phyloP scores from a whole-genome alignment of 495 filamentous ascomycete genomes.

The Lepraria neglecta region DNA sequence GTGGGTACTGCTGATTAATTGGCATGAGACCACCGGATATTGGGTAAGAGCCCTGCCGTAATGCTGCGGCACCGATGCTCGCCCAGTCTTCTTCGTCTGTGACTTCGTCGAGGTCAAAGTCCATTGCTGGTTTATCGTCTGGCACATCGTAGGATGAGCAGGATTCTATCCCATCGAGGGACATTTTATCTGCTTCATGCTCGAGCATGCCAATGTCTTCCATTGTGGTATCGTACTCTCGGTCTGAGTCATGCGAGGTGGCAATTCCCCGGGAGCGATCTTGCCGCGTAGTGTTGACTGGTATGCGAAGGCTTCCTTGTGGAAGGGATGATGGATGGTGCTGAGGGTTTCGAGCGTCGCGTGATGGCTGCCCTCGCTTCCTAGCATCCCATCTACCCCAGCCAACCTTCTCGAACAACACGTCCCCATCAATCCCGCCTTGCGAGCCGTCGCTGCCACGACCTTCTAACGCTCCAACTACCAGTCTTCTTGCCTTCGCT shows the following conservation, averaged over 20 bases:
- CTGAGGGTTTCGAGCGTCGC: slow-evolving; percentile 41
- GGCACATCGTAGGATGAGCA: slow-evolving; percentile 69
- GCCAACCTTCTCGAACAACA: slow-evolving; percentile 91
- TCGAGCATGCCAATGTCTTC: slow-evolving; percentile 64
- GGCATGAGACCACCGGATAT: slow-evolving; percentile 25
- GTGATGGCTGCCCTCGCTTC: slow-evolving; percentile 57
- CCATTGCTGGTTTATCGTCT: slow-evolving; percentile 38
- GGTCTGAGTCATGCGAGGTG: slow-evolving; percentile 60
- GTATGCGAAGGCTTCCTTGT: slow-evolving; percentile 61
- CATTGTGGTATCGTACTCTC: slow-evolving; percentile 41
- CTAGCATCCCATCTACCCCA: slow-evolving; percentile 96
- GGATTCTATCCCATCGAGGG: slow-evolving; percentile 69
- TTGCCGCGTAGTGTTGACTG: slow-evolving; percentile 40
- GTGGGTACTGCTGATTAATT: slow-evolving; percentile 29
- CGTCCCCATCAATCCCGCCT: slow-evolving; percentile 61
- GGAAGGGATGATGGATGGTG: slow-evolving; percentile 46
- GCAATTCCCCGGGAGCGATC: slow-evolving; percentile 40
- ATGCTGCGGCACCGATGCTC: slow-evolving; percentile 74
- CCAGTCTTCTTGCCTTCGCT: slow-evolving; percentile 81
- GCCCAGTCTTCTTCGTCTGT: slow-evolving; percentile 99
- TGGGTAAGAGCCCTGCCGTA: slow-evolving; percentile 63
- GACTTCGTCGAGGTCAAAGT: slow-evolving; percentile 64
- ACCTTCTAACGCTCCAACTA: slow-evolving; percentile 77
- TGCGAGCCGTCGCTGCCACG: slow-evolving; percentile 58
- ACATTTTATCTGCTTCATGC: slow-evolving; percentile 94